Evolutionary conservation across 2,329 filamentous ascomycete species (phyloP), one percentile per base, ranked within the genome.

Genomic region (Sporothrix humicola): DNA sequence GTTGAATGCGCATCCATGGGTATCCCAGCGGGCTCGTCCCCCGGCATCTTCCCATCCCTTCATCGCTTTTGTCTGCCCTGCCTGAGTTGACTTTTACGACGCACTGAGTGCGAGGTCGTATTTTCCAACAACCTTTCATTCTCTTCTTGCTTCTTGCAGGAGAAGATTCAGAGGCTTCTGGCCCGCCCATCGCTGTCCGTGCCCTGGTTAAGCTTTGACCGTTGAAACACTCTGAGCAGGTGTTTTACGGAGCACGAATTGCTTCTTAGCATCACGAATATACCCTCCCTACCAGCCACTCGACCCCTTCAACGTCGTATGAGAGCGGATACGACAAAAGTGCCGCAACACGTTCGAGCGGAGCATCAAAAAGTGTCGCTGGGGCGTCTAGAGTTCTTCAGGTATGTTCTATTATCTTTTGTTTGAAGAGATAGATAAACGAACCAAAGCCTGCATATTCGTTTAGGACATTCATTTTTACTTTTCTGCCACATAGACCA

Each of bases 141-240:
- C 13, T 15, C 9, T 42, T 31, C 26, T 31, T 54, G 52, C 58
- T 15, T 37, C 31, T 26, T 46, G 46, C 66, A 56, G 20, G 37
- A 59, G 42, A 58, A 42, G 2, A 20, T 23, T n/a, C 54, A 42
- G 9, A 50, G 58, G 23, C 20, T 15, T 50, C 48, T 59, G 58
- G 12, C 17, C 31, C 20, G 31, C 58, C 48, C 70, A 59, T 31
- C 70, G 37, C 50, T 31, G 58, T 71, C 58, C 68, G 58, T 71
- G 72, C 72, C 72, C 72, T 66, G 66, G 66, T 71, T 71, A 71
- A 70, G 72, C 58, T 71, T 71, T 71, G 31, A 37, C 50, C 50
- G 44, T 71, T 73, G 72, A 73, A 73, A 73, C 72, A 37, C 48
- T 52, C 48, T 42, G 56, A n/a, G 42, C 69, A 31, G 37, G 23